These are phyloP conservation scores for Diplodia intermedia DNA, from an alignment of 2,329 filamentous ascomycete species.

Conservation along the genomic window DNA sequence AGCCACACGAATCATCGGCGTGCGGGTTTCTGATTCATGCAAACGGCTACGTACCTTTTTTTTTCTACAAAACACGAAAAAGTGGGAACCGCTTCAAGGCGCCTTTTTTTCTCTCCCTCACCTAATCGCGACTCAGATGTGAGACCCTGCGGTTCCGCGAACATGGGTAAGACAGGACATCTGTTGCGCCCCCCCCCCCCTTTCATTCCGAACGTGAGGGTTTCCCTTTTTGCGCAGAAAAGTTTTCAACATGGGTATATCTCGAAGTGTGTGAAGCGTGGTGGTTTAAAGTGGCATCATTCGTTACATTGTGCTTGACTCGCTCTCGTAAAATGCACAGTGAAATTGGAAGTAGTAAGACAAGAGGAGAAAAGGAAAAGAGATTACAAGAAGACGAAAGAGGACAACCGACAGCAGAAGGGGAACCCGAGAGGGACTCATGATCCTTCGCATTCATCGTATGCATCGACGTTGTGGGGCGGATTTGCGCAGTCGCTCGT, in stretches of 20 bases:
- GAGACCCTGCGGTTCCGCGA: not conserved
- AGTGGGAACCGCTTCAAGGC: not conserved
- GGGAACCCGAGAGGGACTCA: not conserved
- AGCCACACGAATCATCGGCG: not conserved
- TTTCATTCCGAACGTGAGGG: not conserved
- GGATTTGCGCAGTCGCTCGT: conserved; percentile 16
- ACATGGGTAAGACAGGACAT: not conserved
- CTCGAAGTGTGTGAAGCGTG: not conserved
- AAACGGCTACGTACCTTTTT: not conserved
- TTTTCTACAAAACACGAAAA: not conserved
- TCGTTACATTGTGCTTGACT: conserved; percentile 12
- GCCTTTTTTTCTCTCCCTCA: not conserved
- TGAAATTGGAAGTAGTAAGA: not conserved
- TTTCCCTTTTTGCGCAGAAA: not conserved
- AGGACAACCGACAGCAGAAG: not conserved
- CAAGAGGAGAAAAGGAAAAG: not conserved
- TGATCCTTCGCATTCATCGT: not conserved
- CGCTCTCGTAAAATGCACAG: not conserved
- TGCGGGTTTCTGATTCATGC: not conserved
- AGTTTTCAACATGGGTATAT: conserved; percentile 3
- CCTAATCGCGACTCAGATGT: not conserved
- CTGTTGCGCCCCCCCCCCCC: not conserved
- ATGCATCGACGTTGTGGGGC: not conserved
- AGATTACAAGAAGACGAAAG: not conserved
- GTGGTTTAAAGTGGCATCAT: not conserved